Percentiles rank a stretch among this genome's conserved stretches.
Evolutionary conservation across 2,329 filamentous ascomycete species (phyloP).

Genomic region (Fusarium pseudocircinatum): DNA sequence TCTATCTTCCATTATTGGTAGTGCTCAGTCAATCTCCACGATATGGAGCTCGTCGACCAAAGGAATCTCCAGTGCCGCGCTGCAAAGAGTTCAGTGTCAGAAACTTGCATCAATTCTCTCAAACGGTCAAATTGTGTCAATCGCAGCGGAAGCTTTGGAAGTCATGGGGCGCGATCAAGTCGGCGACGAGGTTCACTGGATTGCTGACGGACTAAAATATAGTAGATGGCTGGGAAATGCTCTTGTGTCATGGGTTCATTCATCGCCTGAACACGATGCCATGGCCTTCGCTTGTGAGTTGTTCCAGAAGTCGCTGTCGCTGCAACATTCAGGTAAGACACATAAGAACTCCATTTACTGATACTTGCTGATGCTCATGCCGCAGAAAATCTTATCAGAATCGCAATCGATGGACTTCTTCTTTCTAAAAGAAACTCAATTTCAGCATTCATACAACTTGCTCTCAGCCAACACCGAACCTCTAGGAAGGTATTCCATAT

Average conservation of each 20-base stretch:
- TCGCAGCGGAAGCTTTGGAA: slow-evolving; percentile 65
- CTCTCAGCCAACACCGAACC: slow-evolving; percentile 41
- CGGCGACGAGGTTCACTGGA: slow-evolving; percentile 59
- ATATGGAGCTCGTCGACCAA: slow-evolving; percentile 52
- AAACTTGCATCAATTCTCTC: slow-evolving; percentile 57
- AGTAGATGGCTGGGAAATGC: slow-evolving; percentile 76
- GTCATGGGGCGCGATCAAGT: slow-evolving; percentile 52
- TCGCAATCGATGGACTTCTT: slow-evolving; percentile 51
- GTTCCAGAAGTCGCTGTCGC: slow-evolving; percentile 68
- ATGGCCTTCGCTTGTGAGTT: slow-evolving; percentile 57
- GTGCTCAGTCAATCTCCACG: slow-evolving; percentile 47
- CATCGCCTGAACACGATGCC: slow-evolving; percentile 48
- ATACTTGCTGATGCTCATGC: neutral
- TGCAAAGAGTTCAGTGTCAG: slow-evolving; percentile 48
- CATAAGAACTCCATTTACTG: too few relatives aligned
- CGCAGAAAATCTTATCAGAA: slow-evolving; percentile 55
- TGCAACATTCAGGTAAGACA: slow-evolving; percentile 75
- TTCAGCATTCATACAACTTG: slow-evolving; percentile 44
- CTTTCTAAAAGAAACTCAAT: slow-evolving; percentile 41
- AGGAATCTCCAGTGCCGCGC: slow-evolving; percentile 31
- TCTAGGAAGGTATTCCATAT: slow-evolving; percentile 42
- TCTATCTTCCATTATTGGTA: slow-evolving; percentile 53
- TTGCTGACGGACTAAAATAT: slow-evolving; percentile 72
- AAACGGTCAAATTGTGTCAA: slow-evolving; percentile 60
- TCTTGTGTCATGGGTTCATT: slow-evolving; percentile 59